Percentiles rank a stretch among this genome's conserved stretches.
phyloP scores from a whole-genome alignment of 805 yeast species.

The Suhomyces sp. region DNA sequence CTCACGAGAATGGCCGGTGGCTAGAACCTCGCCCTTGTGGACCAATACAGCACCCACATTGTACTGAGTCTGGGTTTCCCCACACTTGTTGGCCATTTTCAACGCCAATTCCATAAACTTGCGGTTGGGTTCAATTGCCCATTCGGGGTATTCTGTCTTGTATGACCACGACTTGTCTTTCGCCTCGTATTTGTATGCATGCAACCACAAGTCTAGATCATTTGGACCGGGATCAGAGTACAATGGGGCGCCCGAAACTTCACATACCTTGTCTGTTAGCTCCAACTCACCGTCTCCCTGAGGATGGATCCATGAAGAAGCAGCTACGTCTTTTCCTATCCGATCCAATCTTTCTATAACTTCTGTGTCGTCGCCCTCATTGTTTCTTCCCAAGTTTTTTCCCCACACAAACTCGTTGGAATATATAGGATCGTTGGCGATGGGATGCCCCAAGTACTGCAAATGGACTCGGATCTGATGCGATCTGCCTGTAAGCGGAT shows the following conservation, averaged over 20 bases:
- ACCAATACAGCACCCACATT: slow-evolving; percentile 92
- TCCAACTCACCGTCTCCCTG: slow-evolving; percentile 64
- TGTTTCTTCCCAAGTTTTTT: slow-evolving; percentile 58
- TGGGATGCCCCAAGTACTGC: slow-evolving; percentile 71
- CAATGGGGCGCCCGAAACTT: slow-evolving; percentile 62
- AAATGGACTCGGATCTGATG: slow-evolving; percentile 94
- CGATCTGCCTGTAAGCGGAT: slow-evolving; percentile 88
- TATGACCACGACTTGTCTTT: slow-evolving; percentile 62
- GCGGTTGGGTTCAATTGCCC: slow-evolving; percentile 67
- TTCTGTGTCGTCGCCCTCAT: slow-evolving; percentile 40
- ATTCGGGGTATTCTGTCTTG: slow-evolving; percentile 71
- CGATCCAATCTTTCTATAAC: slow-evolving; percentile 51
- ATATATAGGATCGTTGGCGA: slow-evolving; percentile 66
- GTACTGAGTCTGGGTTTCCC: slow-evolving; percentile 79
- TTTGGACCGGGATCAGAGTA: slow-evolving; percentile 88
- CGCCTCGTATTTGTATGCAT: slow-evolving; percentile 78
- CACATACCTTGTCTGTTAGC: slow-evolving; percentile 52
- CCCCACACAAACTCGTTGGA: slow-evolving; percentile 86
- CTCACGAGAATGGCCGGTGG: slow-evolving; percentile 87
- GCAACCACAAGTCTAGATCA: slow-evolving; percentile 86
- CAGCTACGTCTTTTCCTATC: slow-evolving; percentile 67
- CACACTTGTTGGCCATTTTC: slow-evolving; percentile 75
- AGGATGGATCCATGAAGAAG: slow-evolving; percentile 67
- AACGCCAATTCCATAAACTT: slow-evolving; percentile 74
- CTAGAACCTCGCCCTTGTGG: slow-evolving; percentile 54